A percentile compares a stretch with the other conserved stretches of the same genome.
phyloP scores from a whole-genome alignment of 106 monocot species.

The Alisma plantagoaquatica region DNA sequence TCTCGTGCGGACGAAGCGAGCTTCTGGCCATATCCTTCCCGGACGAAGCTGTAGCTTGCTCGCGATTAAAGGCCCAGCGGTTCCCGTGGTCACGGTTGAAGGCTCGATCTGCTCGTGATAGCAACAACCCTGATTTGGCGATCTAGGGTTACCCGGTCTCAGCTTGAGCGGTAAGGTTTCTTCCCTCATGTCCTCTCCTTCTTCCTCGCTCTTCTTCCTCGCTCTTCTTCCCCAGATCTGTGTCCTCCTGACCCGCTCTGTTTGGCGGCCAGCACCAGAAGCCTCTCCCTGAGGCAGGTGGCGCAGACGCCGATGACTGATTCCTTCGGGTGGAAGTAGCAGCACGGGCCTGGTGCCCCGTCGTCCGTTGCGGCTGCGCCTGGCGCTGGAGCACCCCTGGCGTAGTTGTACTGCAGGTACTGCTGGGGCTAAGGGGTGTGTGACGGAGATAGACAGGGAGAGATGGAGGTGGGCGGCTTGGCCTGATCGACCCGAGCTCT shows the following conservation, averaged over 20 bases:
- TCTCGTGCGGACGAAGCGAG: no score
- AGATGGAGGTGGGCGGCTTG: slow-evolving; percentile 28
- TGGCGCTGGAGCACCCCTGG: slow-evolving; percentile 23
- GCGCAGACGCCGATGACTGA: slow-evolving; percentile 46
- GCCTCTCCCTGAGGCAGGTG: slow-evolving; percentile 40
- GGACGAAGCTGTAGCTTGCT: no score
- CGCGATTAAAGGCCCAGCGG: no score
- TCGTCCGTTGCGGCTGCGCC: slow-evolving; percentile 68
- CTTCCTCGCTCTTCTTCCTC: slow-evolving; percentile 1
- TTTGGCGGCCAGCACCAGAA: slow-evolving; percentile 51
- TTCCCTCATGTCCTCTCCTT: background rate
- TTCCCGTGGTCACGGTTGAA: no score
- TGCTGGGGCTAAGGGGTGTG: slow-evolving; percentile 6
- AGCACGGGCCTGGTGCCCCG: slow-evolving; percentile 24
- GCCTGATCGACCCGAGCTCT: no score
- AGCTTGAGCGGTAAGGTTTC: no score
- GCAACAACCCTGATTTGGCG: no score
- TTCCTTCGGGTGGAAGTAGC: slow-evolving; percentile 60
- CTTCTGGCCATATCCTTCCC: no score
- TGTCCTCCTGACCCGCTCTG: no score
- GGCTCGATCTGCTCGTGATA: no score
- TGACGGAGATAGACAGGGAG: slow-evolving; percentile 33
- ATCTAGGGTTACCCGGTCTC: no score
- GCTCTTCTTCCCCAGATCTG: background rate
- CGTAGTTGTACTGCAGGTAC: slow-evolving; percentile 18